Conservation (phyloP, 768 basidiomycete species). For the Russula griseocarnosa region DNA sequence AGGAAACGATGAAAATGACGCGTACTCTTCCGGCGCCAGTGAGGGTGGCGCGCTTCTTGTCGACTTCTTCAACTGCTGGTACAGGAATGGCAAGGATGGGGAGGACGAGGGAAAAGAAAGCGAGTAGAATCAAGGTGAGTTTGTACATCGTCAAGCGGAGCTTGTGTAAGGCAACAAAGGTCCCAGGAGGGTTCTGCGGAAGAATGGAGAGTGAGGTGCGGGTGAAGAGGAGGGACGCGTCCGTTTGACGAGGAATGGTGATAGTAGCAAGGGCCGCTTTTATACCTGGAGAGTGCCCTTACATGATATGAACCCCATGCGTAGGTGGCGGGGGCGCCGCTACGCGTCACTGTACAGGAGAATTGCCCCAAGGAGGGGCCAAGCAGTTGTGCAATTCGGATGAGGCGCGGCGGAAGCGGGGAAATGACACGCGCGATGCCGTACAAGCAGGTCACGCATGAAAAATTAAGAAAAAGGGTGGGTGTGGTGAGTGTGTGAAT, state of each 20-base stretch:
- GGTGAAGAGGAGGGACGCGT: constrained; percentile 30
- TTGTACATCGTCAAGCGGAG: constrained; percentile 39
- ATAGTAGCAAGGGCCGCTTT: constrained; percentile 15
- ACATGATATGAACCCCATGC: constrained; percentile 25
- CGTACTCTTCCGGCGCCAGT: constrained; percentile 50
- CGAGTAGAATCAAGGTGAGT: constrained; percentile 36
- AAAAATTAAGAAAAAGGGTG: background rate
- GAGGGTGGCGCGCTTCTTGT: constrained; percentile 46
- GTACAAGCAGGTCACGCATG: constrained; percentile 2
- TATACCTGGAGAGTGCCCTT: constrained; percentile 22
- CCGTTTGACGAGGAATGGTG: constrained; percentile 21
- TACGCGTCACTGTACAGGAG: constrained; percentile 24
- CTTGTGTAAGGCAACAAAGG: background rate
- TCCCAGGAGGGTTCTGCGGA: constrained; percentile 9
- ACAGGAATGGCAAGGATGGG: constrained; percentile 46
- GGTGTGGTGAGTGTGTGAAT: background rate
- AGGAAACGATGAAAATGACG: constrained; percentile 16
- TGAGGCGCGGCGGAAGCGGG: constrained; percentile 26
- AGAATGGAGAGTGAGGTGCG: constrained; percentile 20
- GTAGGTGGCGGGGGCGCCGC: constrained; percentile 10
- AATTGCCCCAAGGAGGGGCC: constrained; percentile 26
- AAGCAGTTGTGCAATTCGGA: constrained; percentile 21
- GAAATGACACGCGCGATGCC: constrained; percentile 20
- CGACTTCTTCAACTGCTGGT: constrained; percentile 35
- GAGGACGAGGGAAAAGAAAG: constrained; percentile 44